A percentile compares a stretch with the other conserved stretches of the same genome.
phyloP scores from a whole-genome alignment of 208 protist genomes.

The Leishmania mexicana region DNA sequence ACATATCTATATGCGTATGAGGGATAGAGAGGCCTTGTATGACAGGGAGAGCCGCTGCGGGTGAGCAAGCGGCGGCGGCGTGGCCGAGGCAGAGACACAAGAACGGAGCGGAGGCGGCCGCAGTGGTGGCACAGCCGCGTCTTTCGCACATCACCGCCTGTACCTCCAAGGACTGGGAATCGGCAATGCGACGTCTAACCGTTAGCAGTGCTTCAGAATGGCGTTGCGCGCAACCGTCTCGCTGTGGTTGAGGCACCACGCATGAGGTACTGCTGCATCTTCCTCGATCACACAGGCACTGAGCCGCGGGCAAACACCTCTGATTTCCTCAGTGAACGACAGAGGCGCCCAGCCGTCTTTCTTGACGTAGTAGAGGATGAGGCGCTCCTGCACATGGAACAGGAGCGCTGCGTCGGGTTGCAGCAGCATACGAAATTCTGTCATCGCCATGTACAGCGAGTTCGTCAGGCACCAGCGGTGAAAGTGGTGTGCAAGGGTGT shows the following conservation, averaged over 20 bases:
- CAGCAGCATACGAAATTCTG: constrained; percentile 61
- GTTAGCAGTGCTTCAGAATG: constrained; percentile 39
- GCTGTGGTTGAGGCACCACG: constrained; percentile 73
- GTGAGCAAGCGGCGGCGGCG: background rate
- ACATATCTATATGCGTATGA: too few relatives aligned
- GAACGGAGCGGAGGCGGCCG: too few relatives aligned
- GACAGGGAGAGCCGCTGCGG: background rate
- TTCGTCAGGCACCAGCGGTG: constrained; percentile 41
- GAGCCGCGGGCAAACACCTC: constrained; percentile 36
- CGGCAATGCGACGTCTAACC: background rate
- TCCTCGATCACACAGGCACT: constrained; percentile 52
- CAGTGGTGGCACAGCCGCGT: background rate
- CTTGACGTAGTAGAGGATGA: constrained; percentile 77
- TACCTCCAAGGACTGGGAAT: background rate
- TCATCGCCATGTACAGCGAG: constrained; percentile 51
- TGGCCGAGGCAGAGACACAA: background rate
- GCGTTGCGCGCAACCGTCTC: constrained; percentile 49
- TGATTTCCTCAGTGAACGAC: constrained; percentile 47
- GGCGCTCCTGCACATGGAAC: constrained; percentile 38
- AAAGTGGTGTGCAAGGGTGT: constrained; percentile 33
- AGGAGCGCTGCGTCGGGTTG: constrained; percentile 55
- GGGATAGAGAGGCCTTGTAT: background rate
- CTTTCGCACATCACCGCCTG: background rate
- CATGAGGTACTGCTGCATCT: constrained; percentile 48
- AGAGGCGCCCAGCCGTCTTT: constrained; percentile 64